Evolutionary conservation across 2,329 filamentous ascomycete genomes (phyloP), one percentile per base, ranked within the genome.

Genomic region (Mycocentrospora acerina): DNA sequence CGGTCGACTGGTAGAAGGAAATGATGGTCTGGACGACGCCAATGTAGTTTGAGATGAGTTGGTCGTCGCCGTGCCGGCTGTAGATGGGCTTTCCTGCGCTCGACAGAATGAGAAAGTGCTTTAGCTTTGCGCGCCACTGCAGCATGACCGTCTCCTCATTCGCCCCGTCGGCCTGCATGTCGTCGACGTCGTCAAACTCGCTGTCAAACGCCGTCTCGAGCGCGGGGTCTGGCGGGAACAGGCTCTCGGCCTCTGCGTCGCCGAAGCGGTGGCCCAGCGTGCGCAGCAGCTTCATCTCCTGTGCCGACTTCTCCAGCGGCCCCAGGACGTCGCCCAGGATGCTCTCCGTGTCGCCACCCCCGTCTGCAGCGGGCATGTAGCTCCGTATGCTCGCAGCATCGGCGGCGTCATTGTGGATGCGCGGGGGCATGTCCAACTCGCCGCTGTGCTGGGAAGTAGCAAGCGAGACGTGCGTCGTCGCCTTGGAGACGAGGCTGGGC

Each of bases 11-110:
- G 61, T 94, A 97, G 64, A 96, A 96, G 1, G 93, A 97, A 46
- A 98, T 95, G 55, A 98, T 91, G 29, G 93, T 98, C 65, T 97
- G 93, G 2, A 96, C 85, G 13, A 98, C 85, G 27, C 93, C 93
- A 64, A 97, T 91, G 56, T 93, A 96, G 34, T 87, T 86, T 56
- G 94, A 95, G 62, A 97, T 89, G 29, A 97, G 74, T 37, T 85
- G 83, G 51, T 95, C 79, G 54, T 96, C 89, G 27, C 94, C 93
- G 63, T 98, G 91, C 32, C 94, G 81, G 59, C 90, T 97, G 76
- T 91, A 98, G 32, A 98, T 94, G 9, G 93, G 94, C 66, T 98
- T 98, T 14, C 93, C 93, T 8, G 94, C 91, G 11, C 90, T 91
- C 2, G 93, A 97, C 2, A 98, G 74, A 57, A 98, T 95, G 69